Conservation (phyloP, 345 rosid species). For the Psidium guajava region DNA sequence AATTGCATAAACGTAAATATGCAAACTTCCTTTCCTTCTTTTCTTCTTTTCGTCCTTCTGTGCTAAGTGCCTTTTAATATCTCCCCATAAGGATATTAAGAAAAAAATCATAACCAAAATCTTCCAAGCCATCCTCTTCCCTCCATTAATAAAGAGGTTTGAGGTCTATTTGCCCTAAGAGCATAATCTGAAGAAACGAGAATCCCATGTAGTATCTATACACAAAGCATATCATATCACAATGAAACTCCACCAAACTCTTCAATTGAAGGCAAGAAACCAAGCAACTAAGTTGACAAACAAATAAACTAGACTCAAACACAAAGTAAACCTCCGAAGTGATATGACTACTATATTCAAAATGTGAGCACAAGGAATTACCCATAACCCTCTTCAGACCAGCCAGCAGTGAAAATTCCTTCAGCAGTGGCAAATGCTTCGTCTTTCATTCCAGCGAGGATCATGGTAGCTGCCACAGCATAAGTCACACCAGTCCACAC, state of each 20-base stretch:
- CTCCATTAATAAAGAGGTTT: neutral
- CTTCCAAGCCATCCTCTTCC: neutral
- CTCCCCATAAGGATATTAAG: neutral
- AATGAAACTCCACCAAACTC: neutral
- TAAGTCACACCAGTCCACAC: constrained; percentile 99
- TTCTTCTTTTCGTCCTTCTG: neutral
- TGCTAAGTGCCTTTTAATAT: neutral
- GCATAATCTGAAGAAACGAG: neutral
- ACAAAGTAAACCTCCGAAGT: neutral
- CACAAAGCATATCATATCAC: neutral
- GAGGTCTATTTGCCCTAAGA: neutral
- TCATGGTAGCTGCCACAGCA: constrained; percentile 86
- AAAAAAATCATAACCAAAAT: neutral
- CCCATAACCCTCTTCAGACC: constrained; percentile 99
- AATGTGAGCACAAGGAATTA: constrained; percentile 19
- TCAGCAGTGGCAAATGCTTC: constrained; percentile 83
- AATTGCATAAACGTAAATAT: neutral
- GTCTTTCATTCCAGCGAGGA: constrained; percentile 89
- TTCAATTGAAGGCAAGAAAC: neutral
- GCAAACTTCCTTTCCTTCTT: neutral
- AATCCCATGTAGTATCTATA: neutral
- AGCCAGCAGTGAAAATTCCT: constrained; percentile 87
- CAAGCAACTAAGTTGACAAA: neutral
- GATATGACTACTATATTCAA: neutral
- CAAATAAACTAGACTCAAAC: neutral